phyloP scores from a whole-genome alignment of 2,329 filamentous ascomycete species.

The Elsinoe batatas region DNA sequence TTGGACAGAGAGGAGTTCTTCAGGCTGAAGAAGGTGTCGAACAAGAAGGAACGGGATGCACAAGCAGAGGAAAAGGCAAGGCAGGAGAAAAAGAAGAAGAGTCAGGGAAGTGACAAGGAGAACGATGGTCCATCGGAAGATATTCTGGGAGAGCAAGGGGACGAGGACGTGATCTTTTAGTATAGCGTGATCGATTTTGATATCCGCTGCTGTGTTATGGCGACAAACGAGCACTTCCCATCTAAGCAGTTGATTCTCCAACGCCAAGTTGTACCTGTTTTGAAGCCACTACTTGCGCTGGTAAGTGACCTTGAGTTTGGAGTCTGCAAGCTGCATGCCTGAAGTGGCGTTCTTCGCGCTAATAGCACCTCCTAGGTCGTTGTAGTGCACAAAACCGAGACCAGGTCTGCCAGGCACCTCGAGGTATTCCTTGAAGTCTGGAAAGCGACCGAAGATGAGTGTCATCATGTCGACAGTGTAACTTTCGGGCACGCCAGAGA shows the following conservation, averaged over 20 bases:
- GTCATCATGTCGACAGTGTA: conserved; percentile 73
- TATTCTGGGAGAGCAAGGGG: conserved; percentile 28
- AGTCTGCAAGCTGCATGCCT: conserved; percentile 69
- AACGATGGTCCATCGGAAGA: conserved; percentile 22
- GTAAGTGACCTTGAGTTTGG: conserved; percentile 89
- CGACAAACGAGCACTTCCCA: background rate
- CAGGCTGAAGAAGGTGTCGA: conserved; percentile 84
- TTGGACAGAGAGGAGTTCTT: conserved; percentile 98
- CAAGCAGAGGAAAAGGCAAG: conserved; percentile 29
- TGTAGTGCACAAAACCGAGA: conserved; percentile 95
- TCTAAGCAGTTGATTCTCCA: background rate
- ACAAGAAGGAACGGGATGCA: conserved; percentile 51
- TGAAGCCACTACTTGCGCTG: conserved; percentile 59
- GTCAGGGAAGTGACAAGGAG: conserved; percentile 14
- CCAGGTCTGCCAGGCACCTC: conserved; percentile 76
- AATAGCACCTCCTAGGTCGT: conserved; percentile 79
- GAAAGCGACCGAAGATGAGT: conserved; percentile 75
- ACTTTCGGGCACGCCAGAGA: conserved; percentile 83
- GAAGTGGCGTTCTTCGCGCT: conserved; percentile 88
- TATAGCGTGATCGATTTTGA: background rate
- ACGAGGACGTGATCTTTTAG: conserved; percentile 27
- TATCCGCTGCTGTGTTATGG: background rate
- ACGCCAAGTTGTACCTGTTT: background rate
- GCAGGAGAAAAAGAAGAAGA: conserved; percentile 19
- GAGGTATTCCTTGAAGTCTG: conserved; percentile 88